Percentiles rank a stretch among this genome's conserved stretches.
Evolutionary conservation across 139 green algal species (phyloP).

Genomic region (Chlamydomonas asymmetrica): DNA sequence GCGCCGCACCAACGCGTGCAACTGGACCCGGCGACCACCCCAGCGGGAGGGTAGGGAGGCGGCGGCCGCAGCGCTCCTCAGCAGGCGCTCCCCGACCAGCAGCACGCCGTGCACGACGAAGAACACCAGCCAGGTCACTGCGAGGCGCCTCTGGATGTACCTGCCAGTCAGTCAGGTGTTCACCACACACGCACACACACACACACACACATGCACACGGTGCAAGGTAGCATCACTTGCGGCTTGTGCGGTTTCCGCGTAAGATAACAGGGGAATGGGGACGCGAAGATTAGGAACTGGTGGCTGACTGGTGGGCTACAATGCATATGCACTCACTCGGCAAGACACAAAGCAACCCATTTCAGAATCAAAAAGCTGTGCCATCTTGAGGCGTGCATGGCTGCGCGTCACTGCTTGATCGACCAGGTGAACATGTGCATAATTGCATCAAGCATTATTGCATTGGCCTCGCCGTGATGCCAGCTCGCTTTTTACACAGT

Average conservation of each 20-base stretch:
- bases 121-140: conserved; percentile 8
- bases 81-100: conserved; percentile 4
- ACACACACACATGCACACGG: conserved; percentile 7
- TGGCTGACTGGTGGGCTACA: neutral
- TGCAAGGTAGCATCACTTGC: neutral
- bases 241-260: neutral
- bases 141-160: conserved; percentile 4
- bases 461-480: too few relatives aligned
- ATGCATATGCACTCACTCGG: neutral
- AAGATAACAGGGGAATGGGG: neutral
- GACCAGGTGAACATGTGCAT: too few relatives aligned
- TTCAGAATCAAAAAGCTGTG: too few relatives aligned
- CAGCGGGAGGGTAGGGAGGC: neutral
- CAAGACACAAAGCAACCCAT: too few relatives aligned
- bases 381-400: too few relatives aligned
- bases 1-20: neutral
- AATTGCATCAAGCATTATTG: too few relatives aligned
- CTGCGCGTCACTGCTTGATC: too few relatives aligned
- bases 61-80: neutral
- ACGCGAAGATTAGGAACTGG: neutral
- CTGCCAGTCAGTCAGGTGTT: too few relatives aligned
- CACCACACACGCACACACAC: too few relatives aligned
- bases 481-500: too few relatives aligned
- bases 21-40: neutral
- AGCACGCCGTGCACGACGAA: conserved; percentile 20